Evolutionary conservation across 106 monocot genomes (phyloP), one percentile per base, ranked within the genome.

Genomic region (Gastrodia elata): DNA sequence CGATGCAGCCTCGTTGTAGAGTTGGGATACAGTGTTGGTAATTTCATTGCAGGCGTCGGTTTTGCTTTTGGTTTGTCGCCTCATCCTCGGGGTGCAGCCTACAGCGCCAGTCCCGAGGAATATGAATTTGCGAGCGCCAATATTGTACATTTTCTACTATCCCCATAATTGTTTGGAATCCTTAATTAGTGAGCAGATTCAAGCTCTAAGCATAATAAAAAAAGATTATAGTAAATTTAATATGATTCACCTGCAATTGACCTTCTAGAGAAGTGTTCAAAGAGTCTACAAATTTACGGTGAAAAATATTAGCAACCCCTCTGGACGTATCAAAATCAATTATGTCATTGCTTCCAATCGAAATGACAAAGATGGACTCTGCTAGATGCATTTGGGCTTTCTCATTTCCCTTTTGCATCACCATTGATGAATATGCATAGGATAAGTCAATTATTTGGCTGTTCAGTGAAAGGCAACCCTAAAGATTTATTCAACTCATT

Each of bases 291-390:
- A 86, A 81, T 35, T 90, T 80, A 26, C 86, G 80, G 20, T 73
- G 64, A 42, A 77, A 65, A 2, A 5, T 24, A 6, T 72, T 25
- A 34, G n/a, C n/a, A n/a, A n/a, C n/a, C n/a, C 38, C 5, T 64
- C 48, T 74, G 9, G 79, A 77, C 56, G 24, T 79, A n/a, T 24
- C 70, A 68, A 82, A 94, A 5, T 65, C 42, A 14, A 90, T 68
- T 10, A 94, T 78, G 80, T 94, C 90, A 56, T 94, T 94, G 88
- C 90, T 94, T 73, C 94, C 94, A n/a, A 88, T 73, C 16, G 84
- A 59, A 18, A 90, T 13, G 27, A 28, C 68, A 37, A 90, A 90
- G 67, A 94, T 71, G 13, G 90, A 94, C 37, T 61, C 85, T 18
- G 85, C 71, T 13, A 90, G 65, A 71, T 84, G 84, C 33, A 52